A percentile compares a stretch with the other conserved stretches of the same genome.
These are phyloP conservation scores for Stemphylium beticola DNA, from an alignment of 2,329 filamentous ascomycete genomes.

Conservation along the genomic window DNA sequence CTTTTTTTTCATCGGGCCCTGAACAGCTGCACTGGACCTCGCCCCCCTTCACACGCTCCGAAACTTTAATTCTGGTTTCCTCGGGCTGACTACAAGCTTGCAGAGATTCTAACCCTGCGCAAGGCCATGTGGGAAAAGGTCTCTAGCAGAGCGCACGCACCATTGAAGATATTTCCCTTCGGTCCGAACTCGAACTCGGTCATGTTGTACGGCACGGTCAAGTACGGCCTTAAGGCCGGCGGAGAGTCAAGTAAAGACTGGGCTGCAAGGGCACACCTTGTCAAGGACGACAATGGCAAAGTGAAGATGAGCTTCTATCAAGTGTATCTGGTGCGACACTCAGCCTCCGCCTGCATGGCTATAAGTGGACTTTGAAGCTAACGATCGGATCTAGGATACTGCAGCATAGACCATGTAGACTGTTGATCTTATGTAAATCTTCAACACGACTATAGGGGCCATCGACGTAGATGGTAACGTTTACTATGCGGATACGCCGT, in stretches of 20 bases:
- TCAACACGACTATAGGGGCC: background rate
- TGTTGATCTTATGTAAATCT: conserved; percentile 9
- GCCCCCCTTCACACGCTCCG: background rate
- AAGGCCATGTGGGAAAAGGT: conserved; percentile 62
- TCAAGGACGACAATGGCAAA: conserved; percentile 57
- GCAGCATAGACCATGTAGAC: conserved; percentile 19
- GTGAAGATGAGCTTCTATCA: conserved; percentile 63
- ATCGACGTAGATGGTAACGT: conserved; percentile 4
- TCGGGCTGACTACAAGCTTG: conserved; percentile 2
- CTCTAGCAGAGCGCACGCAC: conserved; percentile 53
- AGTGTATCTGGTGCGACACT: conserved; percentile 58
- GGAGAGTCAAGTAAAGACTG: conserved; percentile 57
- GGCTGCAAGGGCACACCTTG: conserved; percentile 61
- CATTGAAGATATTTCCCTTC: conserved; percentile 59
- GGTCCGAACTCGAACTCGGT: conserved; percentile 55
- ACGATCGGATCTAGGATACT: conserved; percentile 22
- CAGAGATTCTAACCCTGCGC: conserved; percentile 60
- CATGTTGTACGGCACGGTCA: conserved; percentile 62
- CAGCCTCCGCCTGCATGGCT: background rate
- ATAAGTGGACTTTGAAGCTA: conserved; percentile 6
- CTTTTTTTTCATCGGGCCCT: conserved; percentile 2
- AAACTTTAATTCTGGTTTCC: background rate
- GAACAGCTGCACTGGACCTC: background rate
- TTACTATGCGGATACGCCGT: background rate
- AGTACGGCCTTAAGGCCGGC: conserved; percentile 60